Evolutionary conservation across 257 asterid species (phyloP), one percentile per base, ranked within the genome.

Genomic region (Misopates orontium): DNA sequence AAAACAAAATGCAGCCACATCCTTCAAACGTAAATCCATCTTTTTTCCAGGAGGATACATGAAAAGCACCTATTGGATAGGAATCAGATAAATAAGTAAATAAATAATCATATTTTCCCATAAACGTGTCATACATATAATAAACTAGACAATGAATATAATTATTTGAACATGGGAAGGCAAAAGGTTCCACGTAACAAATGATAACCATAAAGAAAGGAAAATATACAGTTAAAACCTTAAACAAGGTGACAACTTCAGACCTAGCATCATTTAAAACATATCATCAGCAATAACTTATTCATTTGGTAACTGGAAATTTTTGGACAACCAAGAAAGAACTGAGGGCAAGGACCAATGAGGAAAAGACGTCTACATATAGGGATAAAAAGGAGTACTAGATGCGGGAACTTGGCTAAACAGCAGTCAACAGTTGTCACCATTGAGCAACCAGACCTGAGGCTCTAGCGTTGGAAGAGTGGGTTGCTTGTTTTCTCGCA

Each of bases 1-100:
- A 77, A 90, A 90, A 86, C 97, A 85, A 77, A 90, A 90, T 21
- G 90, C 85, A 71, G 97, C 92, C 79, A 90, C 77, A 78, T 90
- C 96, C 83, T 82, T 80, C 65, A 64, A 70, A 61, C 84, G 87
- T 73, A 87, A 58, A 67, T 79, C 81, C 71, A 87, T 60, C 73
- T 83, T 85, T 83, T 81, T 83, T 69, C 90, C 82, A 64, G 93
- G 89, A 74, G 97, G 98, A 78, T 92, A 92, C 79, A 73, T 79
- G 72, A 85, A 89, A 60, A 89, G 87, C 51, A 89, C 88, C 97
- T 92, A 58, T 67, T 66, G 62, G 58, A 56, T 28, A 62, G 12
- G 73, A 71, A 60, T n/a, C 17, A 36, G 56, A 73, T 57, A 16
- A 66, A 54, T 49, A 62, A 13, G 15, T 71, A 51, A 4, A 40